phyloP scores from a whole-genome alignment of 768 basidiomycete species.

The Astraeus odoratus region DNA sequence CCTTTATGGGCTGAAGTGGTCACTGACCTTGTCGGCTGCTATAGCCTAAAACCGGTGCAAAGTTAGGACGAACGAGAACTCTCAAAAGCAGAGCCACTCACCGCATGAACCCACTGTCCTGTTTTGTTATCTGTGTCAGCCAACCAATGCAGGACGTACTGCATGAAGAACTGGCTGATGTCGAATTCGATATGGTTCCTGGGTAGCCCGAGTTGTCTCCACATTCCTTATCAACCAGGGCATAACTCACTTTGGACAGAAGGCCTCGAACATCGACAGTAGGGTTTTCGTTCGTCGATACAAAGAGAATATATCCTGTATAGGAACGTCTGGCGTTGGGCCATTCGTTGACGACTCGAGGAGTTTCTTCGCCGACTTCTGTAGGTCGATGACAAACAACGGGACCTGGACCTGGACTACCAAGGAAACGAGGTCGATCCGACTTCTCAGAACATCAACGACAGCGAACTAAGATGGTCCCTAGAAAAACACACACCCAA shows the following conservation, averaged over 20 bases:
- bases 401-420: constrained; percentile 66
- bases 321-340: constrained; percentile 80
- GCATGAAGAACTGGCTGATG: constrained; percentile 73
- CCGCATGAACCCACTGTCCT: constrained; percentile 88
- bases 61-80: constrained; percentile 2
- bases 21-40: constrained; percentile 67
- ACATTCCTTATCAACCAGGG: not conserved
- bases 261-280: constrained; percentile 74
- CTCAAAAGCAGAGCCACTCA: constrained; percentile 36
- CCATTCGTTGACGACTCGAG: constrained; percentile 83
- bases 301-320: constrained; percentile 84
- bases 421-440: constrained; percentile 70
- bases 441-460: constrained; percentile 31
- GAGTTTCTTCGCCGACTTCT: constrained; percentile 62
- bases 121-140: constrained; percentile 86
- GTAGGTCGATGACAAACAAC: constrained; percentile 57
- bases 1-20: not conserved
- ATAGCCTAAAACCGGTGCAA: constrained; percentile 50
- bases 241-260: constrained; percentile 63
- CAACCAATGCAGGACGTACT: constrained; percentile 85
- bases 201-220: constrained; percentile 4
- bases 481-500: constrained; percentile 48
- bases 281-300: constrained; percentile 75
- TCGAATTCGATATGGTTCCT: constrained; percentile 62
- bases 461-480: not conserved